Base-by-base conservation (phyloP, 192 early-diverging fungal species). In the Rhizoclosmatium sp. region DNA sequence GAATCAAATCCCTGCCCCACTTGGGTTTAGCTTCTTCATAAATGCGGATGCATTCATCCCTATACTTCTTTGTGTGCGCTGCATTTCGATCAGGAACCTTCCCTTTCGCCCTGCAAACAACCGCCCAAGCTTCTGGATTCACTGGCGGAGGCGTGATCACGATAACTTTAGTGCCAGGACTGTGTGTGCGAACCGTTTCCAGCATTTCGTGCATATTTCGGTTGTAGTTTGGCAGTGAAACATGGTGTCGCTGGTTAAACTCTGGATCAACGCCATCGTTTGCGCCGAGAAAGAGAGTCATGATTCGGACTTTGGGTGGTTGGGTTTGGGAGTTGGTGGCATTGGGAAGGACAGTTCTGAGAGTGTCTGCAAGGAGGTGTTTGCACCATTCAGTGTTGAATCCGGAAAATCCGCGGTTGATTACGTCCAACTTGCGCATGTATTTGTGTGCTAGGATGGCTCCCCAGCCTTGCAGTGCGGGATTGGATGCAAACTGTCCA, bases 241-340 rank as follows among this genome's bases (percentile, higher is more conserved):
- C 90, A 71, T 91, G 89, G 65, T 93, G 92, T 1, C 91, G 88
- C 1, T 70, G 41, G 2, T 83, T 82, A 21, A 68, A 47, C 4
- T 68, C 72, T 2, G 78, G 79, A 39, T 90, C 60, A 0, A 85
- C 87, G 0, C 93, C 88, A 80, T 97, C 96, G 79, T 96, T 95
- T 4, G 96, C 89, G 31, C 96, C 96, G 66, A 94, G 88, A 65
- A 93, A 94, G 31, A 97, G 76, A n/a, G 87, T 88, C 80, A 95
- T 77, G 44, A 95, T 84, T 12, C 81, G 80, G 44, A 92, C 80
- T 16, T 83, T 71, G 1, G 88, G 59, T 56, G 70, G 19, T 19
- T 47, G 61, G 21, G 19, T 31, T 69, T 47, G 59, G 59, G 14
- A 60, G n/a, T 48, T 12, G 76, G 21, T 12, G 47, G 16, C 2